phyloP scores from a whole-genome alignment of 2,329 filamentous ascomycete genomes.

The Ophiostoma triangulosporum region DNA sequence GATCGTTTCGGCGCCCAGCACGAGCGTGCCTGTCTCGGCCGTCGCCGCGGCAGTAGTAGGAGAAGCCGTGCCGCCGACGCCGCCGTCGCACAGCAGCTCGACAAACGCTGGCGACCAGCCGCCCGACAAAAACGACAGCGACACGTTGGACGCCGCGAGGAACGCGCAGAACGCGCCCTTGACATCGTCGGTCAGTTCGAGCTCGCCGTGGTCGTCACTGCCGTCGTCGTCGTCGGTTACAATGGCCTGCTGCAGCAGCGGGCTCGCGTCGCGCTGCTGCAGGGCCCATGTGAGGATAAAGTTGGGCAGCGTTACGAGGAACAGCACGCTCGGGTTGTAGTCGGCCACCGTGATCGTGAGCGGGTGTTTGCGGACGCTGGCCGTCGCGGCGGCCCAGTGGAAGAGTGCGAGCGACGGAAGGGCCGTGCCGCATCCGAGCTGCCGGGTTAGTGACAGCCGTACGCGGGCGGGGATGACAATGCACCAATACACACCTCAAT shows the following conservation, averaged over 20 bases:
- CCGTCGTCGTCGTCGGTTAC: conserved; percentile 44
- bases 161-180: conserved; percentile 42
- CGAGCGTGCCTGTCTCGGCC: conserved; percentile 25
- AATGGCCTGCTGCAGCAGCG: conserved; percentile 31
- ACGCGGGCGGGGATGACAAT: too few relatives aligned
- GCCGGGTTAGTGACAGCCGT: conserved; percentile 2
- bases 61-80: too few relatives aligned
- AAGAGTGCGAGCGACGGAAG: conserved; percentile 60
- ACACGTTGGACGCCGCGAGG: conserved; percentile 37
- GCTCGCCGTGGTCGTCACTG: conserved; percentile 43
- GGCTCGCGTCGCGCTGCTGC: conserved; percentile 21
- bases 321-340: conserved; percentile 66
- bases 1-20: conserved; percentile 70
- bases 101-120: conserved; percentile 58
- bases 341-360: conserved; percentile 58
- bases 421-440: conserved; percentile 70
- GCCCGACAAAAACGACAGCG: conserved; percentile 56
- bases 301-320: conserved; percentile 69
- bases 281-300: conserved; percentile 57
- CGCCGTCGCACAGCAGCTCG: conserved; percentile 30
- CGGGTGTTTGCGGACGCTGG: conserved; percentile 11
- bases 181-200: conserved; percentile 48
- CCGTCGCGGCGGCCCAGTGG: conserved; percentile 34
- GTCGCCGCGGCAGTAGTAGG: conserved; percentile 6
- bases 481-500: conserved; percentile 34